phyloP scores from a whole-genome alignment of 768 basidiomycete genomes.

The Pulveroboletus ravenelii region DNA sequence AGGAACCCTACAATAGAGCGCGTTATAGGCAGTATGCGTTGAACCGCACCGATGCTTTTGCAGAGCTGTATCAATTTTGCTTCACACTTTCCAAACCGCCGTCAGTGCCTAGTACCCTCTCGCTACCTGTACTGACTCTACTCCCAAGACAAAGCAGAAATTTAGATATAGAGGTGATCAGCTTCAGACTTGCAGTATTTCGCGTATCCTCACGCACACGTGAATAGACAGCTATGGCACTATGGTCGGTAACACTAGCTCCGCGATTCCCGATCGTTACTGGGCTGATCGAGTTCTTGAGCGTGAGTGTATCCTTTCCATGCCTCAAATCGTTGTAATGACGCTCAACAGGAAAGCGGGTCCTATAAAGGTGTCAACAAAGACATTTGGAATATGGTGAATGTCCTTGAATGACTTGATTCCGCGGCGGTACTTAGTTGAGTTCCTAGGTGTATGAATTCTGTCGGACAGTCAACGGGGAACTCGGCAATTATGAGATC shows the following conservation, averaged over 20 bases:
- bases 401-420: constrained; percentile 12
- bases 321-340: background rate
- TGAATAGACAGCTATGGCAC: constrained; percentile 57
- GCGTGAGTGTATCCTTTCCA: constrained; percentile 36
- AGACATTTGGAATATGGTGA: constrained; percentile 82
- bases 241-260: constrained; percentile 73
- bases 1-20: constrained; percentile 52
- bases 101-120: constrained; percentile 40
- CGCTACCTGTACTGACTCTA: constrained; percentile 3
- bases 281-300: constrained; percentile 65
- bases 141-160: constrained; percentile 58
- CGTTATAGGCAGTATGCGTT: constrained; percentile 47
- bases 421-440: background rate
- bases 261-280: constrained; percentile 61
- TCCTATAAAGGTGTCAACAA: constrained; percentile 77
- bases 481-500: constrained; percentile 63
- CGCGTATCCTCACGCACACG: background rate
- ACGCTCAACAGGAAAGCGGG: constrained; percentile 36
- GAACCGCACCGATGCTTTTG: constrained; percentile 50
- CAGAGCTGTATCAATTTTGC: constrained; percentile 64
- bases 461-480: constrained; percentile 54
- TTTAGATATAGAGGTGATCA: constrained; percentile 73
- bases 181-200: background rate
- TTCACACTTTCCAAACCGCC: constrained; percentile 67
- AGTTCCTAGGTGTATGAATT: constrained; percentile 67